These are phyloP conservation scores for Tagetes patula DNA, from an alignment of 129 eudicot species.

Conservation along the genomic window DNA sequence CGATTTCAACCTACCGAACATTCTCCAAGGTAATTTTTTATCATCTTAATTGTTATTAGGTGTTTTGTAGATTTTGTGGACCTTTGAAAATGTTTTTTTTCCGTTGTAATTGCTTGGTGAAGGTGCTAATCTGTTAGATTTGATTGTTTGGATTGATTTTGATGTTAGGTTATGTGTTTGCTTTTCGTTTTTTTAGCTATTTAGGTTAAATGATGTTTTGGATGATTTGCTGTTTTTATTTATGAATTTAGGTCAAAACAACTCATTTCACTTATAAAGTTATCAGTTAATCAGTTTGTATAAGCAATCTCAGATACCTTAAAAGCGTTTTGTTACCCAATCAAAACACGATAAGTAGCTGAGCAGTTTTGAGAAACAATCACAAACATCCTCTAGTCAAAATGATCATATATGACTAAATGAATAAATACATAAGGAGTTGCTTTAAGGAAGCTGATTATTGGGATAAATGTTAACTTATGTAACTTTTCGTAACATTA, in stretches of 20 bases:
- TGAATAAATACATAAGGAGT: not conserved
- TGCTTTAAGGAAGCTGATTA: not conserved
- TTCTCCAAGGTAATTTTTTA: slow-evolving; percentile 50
- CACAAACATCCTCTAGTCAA: not conserved
- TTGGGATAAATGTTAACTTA: not conserved
- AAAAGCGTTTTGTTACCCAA: not conserved
- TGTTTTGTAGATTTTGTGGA: not conserved
- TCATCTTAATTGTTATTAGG: not conserved
- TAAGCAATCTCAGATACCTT: not conserved
- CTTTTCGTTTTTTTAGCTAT: not conserved
- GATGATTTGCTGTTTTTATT: not conserved
- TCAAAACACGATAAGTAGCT: not conserved
- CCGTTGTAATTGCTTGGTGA: not conserved
- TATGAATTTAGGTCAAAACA: not conserved
- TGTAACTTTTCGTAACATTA: not conserved
- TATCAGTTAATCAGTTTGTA: not conserved
- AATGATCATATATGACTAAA: not conserved
- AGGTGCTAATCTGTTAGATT: not conserved
- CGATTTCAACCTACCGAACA: slow-evolving; percentile 48
- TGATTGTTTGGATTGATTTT: not conserved
- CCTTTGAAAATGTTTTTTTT: not conserved
- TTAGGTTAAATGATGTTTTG: not conserved
- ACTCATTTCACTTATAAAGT: not conserved
- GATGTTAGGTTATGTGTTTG: not conserved
- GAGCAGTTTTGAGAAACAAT: not conserved